A percentile compares a stretch with the other conserved stretches of the same genome.
Conservation (phyloP, 1,284 basidiomycete genomes). For the Cutaneotrichosporon sp. region DNA sequence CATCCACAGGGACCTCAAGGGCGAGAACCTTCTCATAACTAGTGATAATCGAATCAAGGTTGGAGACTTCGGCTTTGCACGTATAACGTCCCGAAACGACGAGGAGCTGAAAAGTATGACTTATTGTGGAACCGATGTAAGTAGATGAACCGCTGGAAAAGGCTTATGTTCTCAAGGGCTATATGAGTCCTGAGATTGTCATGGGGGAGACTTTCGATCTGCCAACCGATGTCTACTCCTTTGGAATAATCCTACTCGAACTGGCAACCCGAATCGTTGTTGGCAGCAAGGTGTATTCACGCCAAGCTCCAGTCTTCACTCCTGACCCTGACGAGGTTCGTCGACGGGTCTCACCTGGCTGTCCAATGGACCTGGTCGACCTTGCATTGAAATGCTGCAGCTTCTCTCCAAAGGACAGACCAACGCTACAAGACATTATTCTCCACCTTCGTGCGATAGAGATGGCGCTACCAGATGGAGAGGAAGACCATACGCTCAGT, state of each 20-base stretch:
- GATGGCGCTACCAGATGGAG: slow-evolving; percentile 53
- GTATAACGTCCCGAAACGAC: slow-evolving; percentile 80
- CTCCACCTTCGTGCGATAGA: slow-evolving; percentile 71
- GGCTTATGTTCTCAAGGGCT: slow-evolving; percentile 26
- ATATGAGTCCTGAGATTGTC: slow-evolving; percentile 76
- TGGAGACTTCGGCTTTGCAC: slow-evolving; percentile 84
- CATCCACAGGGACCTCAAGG: slow-evolving; percentile 77
- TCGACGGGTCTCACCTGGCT: slow-evolving; percentile 64
- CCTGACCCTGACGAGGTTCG: slow-evolving; percentile 54
- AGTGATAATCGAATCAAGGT: slow-evolving; percentile 90
- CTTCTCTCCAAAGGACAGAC: slow-evolving; percentile 64
- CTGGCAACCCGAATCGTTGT: slow-evolving; percentile 79
- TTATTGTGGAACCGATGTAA: slow-evolving; percentile 95
- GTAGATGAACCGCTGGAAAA: slow-evolving; percentile 2
- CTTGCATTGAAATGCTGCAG: slow-evolving; percentile 74
- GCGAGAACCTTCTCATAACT: slow-evolving; percentile 93
- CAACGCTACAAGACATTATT: slow-evolving; percentile 71
- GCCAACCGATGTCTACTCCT: slow-evolving; percentile 87
- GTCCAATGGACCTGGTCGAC: slow-evolving; percentile 70
- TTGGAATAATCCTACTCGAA: slow-evolving; percentile 93
- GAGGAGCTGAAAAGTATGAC: slow-evolving; percentile 88
- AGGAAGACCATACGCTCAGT: background rate
- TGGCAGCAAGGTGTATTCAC: slow-evolving; percentile 68
- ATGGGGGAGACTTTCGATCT: slow-evolving; percentile 86
- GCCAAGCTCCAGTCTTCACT: slow-evolving; percentile 68